A percentile compares a stretch with the other conserved stretches of the same genome.
Evolutionary conservation across 2,329 filamentous ascomycete species (phyloP).

Genomic region (Thielaviopsis populi): DNA sequence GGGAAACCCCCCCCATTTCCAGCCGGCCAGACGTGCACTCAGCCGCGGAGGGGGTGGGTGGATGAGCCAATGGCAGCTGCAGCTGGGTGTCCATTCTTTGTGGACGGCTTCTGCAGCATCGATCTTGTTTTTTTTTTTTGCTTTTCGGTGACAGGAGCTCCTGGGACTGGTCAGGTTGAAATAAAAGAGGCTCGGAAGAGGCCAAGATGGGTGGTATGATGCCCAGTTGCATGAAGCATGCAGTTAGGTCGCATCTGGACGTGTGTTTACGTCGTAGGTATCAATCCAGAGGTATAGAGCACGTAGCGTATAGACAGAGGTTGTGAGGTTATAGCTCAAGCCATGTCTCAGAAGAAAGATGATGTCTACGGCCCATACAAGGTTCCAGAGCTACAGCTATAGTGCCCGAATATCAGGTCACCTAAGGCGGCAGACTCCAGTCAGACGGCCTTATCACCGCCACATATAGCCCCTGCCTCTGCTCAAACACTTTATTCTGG

Average conservation of each 20-base stretch:
- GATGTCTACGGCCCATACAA: background rate
- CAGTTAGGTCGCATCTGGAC: background rate
- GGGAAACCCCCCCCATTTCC: background rate
- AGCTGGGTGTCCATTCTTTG: constrained; percentile 5
- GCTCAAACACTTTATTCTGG: background rate
- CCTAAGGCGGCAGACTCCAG: background rate
- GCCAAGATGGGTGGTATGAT: background rate
- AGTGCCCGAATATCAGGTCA: background rate
- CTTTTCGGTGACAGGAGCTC: constrained; percentile 9
- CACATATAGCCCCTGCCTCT: background rate
- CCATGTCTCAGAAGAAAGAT: background rate
- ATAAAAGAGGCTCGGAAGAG: constrained; percentile 6
- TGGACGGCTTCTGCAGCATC: background rate
- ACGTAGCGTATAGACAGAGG: background rate
- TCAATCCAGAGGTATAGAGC: background rate
- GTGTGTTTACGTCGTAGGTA: background rate
- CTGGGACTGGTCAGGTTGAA: constrained; percentile 11
- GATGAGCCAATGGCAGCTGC: background rate
- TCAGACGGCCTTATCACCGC: background rate
- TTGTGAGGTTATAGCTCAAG: background rate
- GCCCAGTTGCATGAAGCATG: background rate
- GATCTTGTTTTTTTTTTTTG: background rate
- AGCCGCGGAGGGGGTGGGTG: background rate
- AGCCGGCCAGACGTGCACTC: background rate
- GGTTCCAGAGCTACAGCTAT: background rate